Percentiles rank a stretch among this genome's conserved stretches.
Conservation (phyloP, 495 filamentous ascomycete species). For the Penicillium steckii region DNA sequence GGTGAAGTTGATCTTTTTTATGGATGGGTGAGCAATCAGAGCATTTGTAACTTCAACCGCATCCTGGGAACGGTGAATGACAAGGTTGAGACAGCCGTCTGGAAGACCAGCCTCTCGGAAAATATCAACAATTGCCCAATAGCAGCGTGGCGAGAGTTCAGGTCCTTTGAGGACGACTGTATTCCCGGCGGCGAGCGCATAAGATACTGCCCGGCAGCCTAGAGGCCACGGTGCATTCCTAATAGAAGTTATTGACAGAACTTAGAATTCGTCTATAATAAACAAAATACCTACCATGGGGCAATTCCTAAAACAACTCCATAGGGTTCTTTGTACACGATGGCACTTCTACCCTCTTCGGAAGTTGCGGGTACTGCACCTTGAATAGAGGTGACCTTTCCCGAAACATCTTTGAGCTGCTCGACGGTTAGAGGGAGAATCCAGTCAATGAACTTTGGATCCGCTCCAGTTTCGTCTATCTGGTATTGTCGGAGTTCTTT, state of each 20-base stretch:
- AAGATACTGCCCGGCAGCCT: constrained; percentile 58
- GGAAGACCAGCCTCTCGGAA: constrained; percentile 21
- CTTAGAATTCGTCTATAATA: not conserved
- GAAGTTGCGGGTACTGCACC: constrained; percentile 58
- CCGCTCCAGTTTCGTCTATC: constrained; percentile 66
- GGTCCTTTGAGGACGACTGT: constrained; percentile 66
- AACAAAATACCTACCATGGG: not conserved
- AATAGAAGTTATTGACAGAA: not conserved
- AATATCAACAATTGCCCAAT: constrained; percentile 43
- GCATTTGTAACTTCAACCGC: constrained; percentile 53
- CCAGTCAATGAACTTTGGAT: constrained; percentile 47
- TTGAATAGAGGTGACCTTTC: constrained; percentile 55
- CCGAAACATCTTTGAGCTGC: constrained; percentile 67
- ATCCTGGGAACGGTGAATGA: constrained; percentile 51
- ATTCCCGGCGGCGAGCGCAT: constrained; percentile 71
- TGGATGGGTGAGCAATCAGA: constrained; percentile 52
- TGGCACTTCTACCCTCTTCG: constrained; percentile 53
- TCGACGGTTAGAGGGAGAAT: constrained; percentile 58
- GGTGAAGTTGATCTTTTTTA: constrained; percentile 70
- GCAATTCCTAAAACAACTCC: constrained; percentile 72
- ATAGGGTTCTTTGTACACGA: constrained; percentile 75
- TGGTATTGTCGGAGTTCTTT: constrained; percentile 63
- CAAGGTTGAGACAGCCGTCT: constrained; percentile 55
- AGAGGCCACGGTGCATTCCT: constrained; percentile 64
- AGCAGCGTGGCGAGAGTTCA: constrained; percentile 65